Evolutionary conservation across 805 yeast genomes (phyloP).

Genomic region (Starmerella bombi): DNA sequence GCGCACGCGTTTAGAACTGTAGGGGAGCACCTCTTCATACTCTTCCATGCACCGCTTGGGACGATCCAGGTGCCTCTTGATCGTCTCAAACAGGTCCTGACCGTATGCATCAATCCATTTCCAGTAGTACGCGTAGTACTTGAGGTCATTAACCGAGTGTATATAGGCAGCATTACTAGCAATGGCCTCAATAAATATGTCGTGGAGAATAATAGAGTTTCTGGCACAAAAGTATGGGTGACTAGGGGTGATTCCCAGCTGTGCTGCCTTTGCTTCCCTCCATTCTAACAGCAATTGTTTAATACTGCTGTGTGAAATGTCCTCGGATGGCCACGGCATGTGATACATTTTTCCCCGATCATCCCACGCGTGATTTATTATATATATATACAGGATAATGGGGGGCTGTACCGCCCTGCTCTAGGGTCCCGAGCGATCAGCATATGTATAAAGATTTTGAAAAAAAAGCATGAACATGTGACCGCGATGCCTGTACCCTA

Average conservation of each 20-base stretch:
- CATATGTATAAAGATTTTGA: no score
- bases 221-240: slow-evolving; percentile 23
- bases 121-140: slow-evolving; percentile 24
- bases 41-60: slow-evolving; percentile 17
- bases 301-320: background rate
- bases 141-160: slow-evolving; percentile 20
- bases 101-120: slow-evolving; percentile 24
- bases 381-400: no score
- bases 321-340: background rate
- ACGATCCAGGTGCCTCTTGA: slow-evolving; percentile 18
- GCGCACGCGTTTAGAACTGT: slow-evolving; percentile 9
- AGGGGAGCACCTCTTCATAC: slow-evolving; percentile 1
- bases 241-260: slow-evolving; percentile 19
- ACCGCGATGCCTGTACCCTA: no score
- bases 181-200: slow-evolving; percentile 24
- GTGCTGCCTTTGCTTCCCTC: slow-evolving; percentile 16
- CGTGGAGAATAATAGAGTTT: slow-evolving; percentile 24
- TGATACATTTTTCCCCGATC: background rate
- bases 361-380: background rate
- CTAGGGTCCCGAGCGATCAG: no score
- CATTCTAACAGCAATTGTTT: slow-evolving; percentile 12
- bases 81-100: slow-evolving; percentile 21
- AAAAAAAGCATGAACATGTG: no score
- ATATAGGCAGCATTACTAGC: slow-evolving; percentile 21
- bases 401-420: no score